Conservation (phyloP, 306 rosid species). For the Hippophae gyantsensis region DNA sequence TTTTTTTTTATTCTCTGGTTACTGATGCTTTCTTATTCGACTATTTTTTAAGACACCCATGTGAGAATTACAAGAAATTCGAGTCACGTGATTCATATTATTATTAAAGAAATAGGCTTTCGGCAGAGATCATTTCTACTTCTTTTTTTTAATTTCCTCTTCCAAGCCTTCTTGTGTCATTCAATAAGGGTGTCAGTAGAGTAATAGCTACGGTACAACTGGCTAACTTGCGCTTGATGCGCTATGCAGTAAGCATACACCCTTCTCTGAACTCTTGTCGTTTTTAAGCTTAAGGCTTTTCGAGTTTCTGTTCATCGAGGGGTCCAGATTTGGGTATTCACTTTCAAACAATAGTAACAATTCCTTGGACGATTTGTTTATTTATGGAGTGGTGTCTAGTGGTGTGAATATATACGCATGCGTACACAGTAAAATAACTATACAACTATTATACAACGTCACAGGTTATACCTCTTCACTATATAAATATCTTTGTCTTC, state of each 20-base stretch:
- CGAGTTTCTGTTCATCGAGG: not conserved
- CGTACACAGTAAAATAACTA: constrained; percentile 41
- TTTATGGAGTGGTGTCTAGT: not conserved
- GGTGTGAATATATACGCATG: constrained; percentile 35
- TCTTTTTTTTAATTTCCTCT: constrained; percentile 11
- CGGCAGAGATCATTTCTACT: constrained; percentile 2
- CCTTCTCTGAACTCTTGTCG: constrained; percentile 18
- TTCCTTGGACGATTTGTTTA: constrained; percentile 26
- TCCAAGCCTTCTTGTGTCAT: constrained; percentile 3
- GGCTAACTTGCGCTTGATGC: constrained; percentile 15
- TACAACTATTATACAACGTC: constrained; percentile 22
- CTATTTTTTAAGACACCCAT: constrained; percentile 25
- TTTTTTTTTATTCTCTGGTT: constrained; percentile 19
- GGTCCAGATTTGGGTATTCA: constrained; percentile 22
- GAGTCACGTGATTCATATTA: constrained; percentile 41
- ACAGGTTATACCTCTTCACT: constrained; percentile 19
- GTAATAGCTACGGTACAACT: constrained; percentile 1
- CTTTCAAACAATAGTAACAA: constrained; percentile 36
- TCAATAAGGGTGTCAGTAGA: constrained; percentile 1
- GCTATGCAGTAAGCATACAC: not conserved
- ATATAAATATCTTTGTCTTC: constrained; percentile 26
- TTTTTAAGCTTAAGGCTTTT: not conserved
- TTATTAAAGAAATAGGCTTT: constrained; percentile 13
- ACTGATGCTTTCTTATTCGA: constrained; percentile 26
- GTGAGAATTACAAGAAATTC: constrained; percentile 18